These are phyloP conservation scores for Dovyalis caffra DNA, from an alignment of 345 rosid species.

Conservation along the genomic window DNA sequence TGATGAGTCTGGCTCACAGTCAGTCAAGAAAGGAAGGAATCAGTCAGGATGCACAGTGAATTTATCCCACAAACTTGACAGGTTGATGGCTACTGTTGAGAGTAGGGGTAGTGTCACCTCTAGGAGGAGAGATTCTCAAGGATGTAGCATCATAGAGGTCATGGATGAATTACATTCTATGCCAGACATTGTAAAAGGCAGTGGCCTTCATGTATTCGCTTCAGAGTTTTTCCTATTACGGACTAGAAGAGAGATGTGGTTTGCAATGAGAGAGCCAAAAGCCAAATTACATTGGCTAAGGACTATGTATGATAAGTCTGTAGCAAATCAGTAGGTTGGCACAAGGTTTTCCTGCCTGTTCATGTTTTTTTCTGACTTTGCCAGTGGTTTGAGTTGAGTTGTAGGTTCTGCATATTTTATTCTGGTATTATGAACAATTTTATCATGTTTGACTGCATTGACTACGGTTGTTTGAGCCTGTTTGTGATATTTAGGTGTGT, in stretches of 20 bases:
- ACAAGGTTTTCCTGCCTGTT: background rate
- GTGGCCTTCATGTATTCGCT: constrained; percentile 10
- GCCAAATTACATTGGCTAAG: constrained; percentile 1
- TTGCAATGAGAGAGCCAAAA: background rate
- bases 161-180: constrained; percentile 5
- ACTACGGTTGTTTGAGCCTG: no score
- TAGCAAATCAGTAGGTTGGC: background rate
- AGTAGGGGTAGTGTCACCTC: constrained; percentile 9
- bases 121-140: constrained; percentile 1
- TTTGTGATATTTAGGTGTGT: no score
- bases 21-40: background rate
- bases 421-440: no score
- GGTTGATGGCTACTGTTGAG: constrained; percentile 3
- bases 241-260: background rate
- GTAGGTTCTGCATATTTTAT: no score
- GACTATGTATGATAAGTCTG: background rate
- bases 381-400: no score
- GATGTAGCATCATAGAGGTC: constrained; percentile 9
- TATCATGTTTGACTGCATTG: no score
- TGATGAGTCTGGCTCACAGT: background rate
- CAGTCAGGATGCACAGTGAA: background rate
- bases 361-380: background rate
- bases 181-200: constrained; percentile 6
- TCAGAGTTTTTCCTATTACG: background rate
- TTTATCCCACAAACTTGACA: background rate